Base-by-base conservation (phyloP, 2,329 filamentous ascomycete genomes). In the Magnaporthiopsis rhizophila region DNA sequence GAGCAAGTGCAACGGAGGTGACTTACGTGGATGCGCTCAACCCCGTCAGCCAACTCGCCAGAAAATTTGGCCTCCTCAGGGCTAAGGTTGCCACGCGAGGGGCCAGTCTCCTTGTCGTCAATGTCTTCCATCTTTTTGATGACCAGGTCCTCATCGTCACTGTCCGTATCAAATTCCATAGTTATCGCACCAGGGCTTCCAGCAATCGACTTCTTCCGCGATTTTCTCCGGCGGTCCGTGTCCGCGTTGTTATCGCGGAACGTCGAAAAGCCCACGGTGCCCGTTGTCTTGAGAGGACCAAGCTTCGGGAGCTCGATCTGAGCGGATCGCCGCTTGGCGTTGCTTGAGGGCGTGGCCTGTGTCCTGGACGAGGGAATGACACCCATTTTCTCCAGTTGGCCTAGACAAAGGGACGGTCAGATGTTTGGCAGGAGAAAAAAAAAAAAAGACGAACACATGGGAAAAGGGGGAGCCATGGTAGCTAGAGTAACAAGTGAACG, bases 371-470 rank as follows among this genome's bases (percentile, higher is more conserved):
- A 82, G 58, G 87, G 83, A 36, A 96, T 77, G 53, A 99, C 91
- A 53, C 94, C 94, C 88, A 99, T 97, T 77, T 98, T 99, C 72
- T 93, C 89, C 62, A 99, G 81, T 87, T 99, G 95, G 63, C 92
- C 92, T 96, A 68, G 32, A 63, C 26, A 32, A 57, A 12, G 7
- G 45, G 65, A 36, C 62, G 30, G 64, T 71, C 68, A 74, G 71
- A 69, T 64, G 64, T 57, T 21, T 38, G 50, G 59, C 12, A 58
- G 12, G 6, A 30, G 4, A 30, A 30, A 30, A 30, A 30, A 5
- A 5, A 30, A 30, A 30, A 30, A 24, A 15, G 24, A 12, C 5
- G 34, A 36, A 36, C 34, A 36, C 3, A 1, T 64, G 50, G 28
- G 15, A 21, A 21, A 32, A 53, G 18, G 21, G 45, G 45, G 4